These are phyloP conservation scores for Plasmodium coatneyi DNA, from an alignment of 169 alveolate genomes.

Conservation along the genomic window DNA sequence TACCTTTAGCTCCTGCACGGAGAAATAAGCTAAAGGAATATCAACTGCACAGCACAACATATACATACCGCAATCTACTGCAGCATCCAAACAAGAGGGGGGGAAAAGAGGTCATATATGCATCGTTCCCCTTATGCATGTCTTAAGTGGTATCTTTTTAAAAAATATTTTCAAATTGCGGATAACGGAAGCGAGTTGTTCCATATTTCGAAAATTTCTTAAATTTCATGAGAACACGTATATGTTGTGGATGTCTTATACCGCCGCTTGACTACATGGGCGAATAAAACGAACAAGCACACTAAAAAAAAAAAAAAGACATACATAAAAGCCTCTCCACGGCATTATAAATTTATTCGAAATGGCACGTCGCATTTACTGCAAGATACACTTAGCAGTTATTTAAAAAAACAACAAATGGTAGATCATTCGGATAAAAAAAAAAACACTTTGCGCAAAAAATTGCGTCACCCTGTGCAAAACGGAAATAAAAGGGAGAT, in stretches of 20 bases:
- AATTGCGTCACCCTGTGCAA: background rate
- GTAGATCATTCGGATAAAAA: background rate
- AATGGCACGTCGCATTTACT: background rate
- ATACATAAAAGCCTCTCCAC: background rate
- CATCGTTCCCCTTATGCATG: background rate
- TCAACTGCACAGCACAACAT: constrained; percentile 3
- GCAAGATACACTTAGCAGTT: background rate
- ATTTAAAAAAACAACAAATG: background rate
- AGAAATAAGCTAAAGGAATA: background rate
- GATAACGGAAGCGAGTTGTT: background rate
- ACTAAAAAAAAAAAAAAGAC: background rate
- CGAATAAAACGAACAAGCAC: background rate
- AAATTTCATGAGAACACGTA: background rate
- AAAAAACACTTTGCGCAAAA: background rate
- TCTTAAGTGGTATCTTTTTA: background rate
- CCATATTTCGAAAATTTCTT: background rate
- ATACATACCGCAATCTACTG: background rate
- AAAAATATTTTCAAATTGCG: background rate
- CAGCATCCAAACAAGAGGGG: background rate
- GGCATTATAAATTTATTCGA: background rate
- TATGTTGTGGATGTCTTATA: background rate
- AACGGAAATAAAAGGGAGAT: constrained; percentile 7
- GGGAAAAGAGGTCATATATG: background rate
- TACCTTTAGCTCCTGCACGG: background rate
- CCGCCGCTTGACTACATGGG: background rate